phyloP scores from a whole-genome alignment of 805 yeast species.

The Ogataea thermomethanolica region DNA sequence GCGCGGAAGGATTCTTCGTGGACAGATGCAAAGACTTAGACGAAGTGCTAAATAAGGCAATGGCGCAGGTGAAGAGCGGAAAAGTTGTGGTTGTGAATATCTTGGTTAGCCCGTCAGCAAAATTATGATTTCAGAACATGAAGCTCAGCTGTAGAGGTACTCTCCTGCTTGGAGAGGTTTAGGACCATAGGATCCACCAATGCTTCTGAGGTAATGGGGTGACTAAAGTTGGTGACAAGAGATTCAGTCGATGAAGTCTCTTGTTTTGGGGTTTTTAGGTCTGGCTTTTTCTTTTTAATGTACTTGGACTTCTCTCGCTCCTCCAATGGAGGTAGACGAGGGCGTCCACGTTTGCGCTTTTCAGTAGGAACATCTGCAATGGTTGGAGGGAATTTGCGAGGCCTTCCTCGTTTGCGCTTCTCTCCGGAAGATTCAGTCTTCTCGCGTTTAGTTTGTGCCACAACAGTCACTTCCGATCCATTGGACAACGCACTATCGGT shows the following conservation, averaged over 20 bases:
- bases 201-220: too few species aligned
- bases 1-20: slow-evolving; percentile 52
- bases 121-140: slow-evolving; percentile 1
- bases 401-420: slow-evolving; percentile 27
- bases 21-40: slow-evolving; percentile 39
- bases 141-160: too few species aligned
- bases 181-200: too few species aligned
- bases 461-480: neutral
- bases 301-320: slow-evolving; percentile 26
- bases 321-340: slow-evolving; percentile 28
- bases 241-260: neutral
- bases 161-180: too few species aligned
- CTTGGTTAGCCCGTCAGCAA: slow-evolving; percentile 9
- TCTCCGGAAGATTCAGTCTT: slow-evolving; percentile 5
- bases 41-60: slow-evolving; percentile 29
- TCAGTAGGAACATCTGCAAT: slow-evolving; percentile 4
- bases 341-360: slow-evolving; percentile 30
- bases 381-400: slow-evolving; percentile 20
- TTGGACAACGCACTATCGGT: neutral
- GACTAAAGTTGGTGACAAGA: too few species aligned
- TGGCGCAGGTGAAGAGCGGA: slow-evolving; percentile 34
- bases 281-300: slow-evolving; percentile 19
- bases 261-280: slow-evolving; percentile 5
- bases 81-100: slow-evolving; percentile 47
- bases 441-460: slow-evolving; percentile 6